Evolutionary conservation across 2,329 filamentous ascomycete genomes (phyloP).

Genomic region (Neofusicoccum sp.): DNA sequence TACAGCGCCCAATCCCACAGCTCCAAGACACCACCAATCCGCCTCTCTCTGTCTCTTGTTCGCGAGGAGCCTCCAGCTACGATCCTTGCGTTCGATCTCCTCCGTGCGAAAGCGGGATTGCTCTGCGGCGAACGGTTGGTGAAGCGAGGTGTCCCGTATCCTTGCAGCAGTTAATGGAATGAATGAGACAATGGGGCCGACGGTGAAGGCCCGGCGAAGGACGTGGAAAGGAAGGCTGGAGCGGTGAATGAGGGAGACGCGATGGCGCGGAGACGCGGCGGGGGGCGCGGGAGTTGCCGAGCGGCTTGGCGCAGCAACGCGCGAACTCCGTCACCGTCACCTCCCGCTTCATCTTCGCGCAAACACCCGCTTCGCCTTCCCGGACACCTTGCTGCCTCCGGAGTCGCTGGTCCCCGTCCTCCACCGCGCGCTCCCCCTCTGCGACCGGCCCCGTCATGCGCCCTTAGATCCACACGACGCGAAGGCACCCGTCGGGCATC

Average conservation of each 20-base stretch:
- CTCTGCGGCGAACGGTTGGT: background rate
- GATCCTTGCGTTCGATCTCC: constrained; percentile 63
- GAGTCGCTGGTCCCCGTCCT: background rate
- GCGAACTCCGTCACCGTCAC: background rate
- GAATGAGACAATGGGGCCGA: constrained; percentile 50
- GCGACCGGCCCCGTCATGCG: background rate
- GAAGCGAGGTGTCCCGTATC: constrained; percentile 32
- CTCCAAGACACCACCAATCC: constrained; percentile 56
- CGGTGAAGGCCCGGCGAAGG: constrained; percentile 55
- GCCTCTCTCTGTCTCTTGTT: constrained; percentile 57
- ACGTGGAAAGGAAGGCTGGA: constrained; percentile 61
- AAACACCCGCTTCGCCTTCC: background rate
- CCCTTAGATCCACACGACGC: background rate
- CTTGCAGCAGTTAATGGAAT: constrained; percentile 40
- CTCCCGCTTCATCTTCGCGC: background rate
- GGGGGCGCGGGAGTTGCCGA: background rate
- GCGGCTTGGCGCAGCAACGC: background rate
- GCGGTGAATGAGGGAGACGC: no score
- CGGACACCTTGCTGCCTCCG: background rate
- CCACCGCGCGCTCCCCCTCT: no score
- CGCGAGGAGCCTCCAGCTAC: constrained; percentile 61
- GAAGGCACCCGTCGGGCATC: background rate
- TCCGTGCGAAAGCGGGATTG: constrained; percentile 40
- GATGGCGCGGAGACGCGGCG: no score
- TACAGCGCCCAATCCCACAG: constrained; percentile 39